phyloP scores from a whole-genome alignment of 306 rosid genomes.

The Quercus aquifolioides region DNA sequence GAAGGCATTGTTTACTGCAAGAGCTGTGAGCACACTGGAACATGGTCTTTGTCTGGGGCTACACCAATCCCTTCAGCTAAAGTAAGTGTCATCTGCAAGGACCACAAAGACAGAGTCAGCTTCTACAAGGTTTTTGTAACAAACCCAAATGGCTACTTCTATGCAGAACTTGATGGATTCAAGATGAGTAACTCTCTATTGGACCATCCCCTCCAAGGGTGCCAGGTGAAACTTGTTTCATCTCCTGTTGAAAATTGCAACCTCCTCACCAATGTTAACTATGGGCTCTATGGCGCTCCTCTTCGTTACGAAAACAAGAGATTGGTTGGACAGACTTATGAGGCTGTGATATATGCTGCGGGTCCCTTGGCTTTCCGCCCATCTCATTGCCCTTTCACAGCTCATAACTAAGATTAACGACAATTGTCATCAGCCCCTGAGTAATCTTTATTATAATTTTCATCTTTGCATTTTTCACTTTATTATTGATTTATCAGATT shows the following conservation, averaged over 20 bases:
- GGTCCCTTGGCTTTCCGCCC: conserved; percentile 93
- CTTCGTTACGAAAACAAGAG: conserved; percentile 71
- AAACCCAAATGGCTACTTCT: conserved; percentile 63
- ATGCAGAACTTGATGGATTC: conserved; percentile 65
- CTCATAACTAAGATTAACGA: conserved; percentile 25
- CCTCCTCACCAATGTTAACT: conserved; percentile 60
- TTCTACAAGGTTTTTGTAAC: conserved; percentile 77
- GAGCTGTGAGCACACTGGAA: conserved; percentile 66
- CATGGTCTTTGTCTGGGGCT: conserved; percentile 74
- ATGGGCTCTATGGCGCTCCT: conserved; percentile 64
- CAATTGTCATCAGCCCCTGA: not conserved
- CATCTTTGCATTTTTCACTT: not conserved
- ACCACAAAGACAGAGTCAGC: conserved; percentile 50
- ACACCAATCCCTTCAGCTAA: conserved; percentile 67
- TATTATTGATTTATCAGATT: not conserved
- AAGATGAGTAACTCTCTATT: conserved; percentile 32
- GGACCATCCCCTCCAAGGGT: conserved; percentile 80
- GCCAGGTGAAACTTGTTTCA: conserved; percentile 69
- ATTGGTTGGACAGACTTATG: conserved; percentile 48
- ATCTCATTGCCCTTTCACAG: conserved; percentile 38
- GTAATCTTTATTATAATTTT: not conserved
- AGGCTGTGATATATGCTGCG: conserved; percentile 71
- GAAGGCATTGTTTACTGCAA: conserved; percentile 86
- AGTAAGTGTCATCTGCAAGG: conserved; percentile 84
- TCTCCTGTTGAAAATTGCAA: conserved; percentile 60